Percentiles rank a stretch among this genome's conserved stretches.
Evolutionary conservation across 1,139 yeast genomes (phyloP).

Genomic region (Pichia sp.): DNA sequence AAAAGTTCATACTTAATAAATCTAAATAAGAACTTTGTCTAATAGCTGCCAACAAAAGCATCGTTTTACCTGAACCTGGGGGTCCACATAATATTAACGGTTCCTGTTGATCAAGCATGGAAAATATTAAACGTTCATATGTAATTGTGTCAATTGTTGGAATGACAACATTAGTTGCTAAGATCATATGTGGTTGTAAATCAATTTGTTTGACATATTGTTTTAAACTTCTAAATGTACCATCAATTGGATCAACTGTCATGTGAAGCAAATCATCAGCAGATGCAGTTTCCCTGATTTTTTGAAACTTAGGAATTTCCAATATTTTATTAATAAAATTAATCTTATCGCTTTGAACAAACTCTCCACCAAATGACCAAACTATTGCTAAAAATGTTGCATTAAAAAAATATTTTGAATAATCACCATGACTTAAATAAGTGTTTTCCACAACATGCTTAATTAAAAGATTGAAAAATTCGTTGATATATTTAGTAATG

Average conservation of each 20-base stretch:
- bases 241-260: slow-evolving; percentile 42
- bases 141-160: slow-evolving; percentile 75
- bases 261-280: slow-evolving; percentile 34
- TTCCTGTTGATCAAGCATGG: slow-evolving; percentile 49
- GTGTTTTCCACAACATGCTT: slow-evolving; percentile 13
- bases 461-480: slow-evolving; percentile 27
- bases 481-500: slow-evolving; percentile 16
- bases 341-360: slow-evolving; percentile 35
- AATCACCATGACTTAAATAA: slow-evolving; percentile 21
- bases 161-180: slow-evolving; percentile 58
- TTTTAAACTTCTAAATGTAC: slow-evolving; percentile 14
- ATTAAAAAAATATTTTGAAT: slow-evolving; percentile 33
- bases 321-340: slow-evolving; percentile 34
- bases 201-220: slow-evolving; percentile 36
- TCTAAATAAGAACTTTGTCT: slow-evolving; percentile 53
- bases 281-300: slow-evolving; percentile 2
- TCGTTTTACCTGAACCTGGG: slow-evolving; percentile 96
- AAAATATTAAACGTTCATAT: slow-evolving; percentile 56
- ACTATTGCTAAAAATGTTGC: slow-evolving; percentile 39
- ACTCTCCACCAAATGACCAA: slow-evolving; percentile 73
- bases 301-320: slow-evolving; percentile 21
- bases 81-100: slow-evolving; percentile 86
- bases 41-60: slow-evolving; percentile 73
- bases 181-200: slow-evolving; percentile 53
- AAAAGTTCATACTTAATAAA: slow-evolving; percentile 68